Percentiles rank a stretch among this genome's conserved stretches.
Evolutionary conservation across 2,329 filamentous ascomycete genomes (phyloP).

Genomic region (Fusarium drepaniforme): DNA sequence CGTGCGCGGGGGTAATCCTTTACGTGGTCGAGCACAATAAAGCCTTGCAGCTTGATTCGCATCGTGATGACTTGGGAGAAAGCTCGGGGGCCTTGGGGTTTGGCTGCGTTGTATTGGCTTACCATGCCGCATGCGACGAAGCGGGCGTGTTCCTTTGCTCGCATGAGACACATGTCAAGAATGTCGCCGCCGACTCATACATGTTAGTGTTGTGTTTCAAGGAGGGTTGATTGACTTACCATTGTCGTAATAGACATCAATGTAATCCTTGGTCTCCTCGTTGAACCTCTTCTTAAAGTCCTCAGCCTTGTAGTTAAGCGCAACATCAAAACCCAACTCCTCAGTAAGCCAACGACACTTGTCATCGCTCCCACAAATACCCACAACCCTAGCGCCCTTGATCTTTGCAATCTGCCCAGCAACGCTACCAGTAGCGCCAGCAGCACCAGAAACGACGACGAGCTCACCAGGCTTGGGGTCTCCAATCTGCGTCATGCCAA

Average conservation of each 20-base stretch:
- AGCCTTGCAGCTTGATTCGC: constrained; percentile 75
- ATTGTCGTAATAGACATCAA: constrained; percentile 82
- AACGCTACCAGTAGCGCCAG: constrained; percentile 82
- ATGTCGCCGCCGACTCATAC: constrained; percentile 74
- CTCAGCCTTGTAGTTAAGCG: constrained; percentile 76
- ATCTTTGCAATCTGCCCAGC: constrained; percentile 84
- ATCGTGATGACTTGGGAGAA: constrained; percentile 66
- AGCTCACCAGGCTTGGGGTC: constrained; percentile 77
- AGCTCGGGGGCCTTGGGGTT: constrained; percentile 67
- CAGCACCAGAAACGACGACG: constrained; percentile 82
- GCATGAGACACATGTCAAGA: constrained; percentile 72
- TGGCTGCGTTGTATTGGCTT: constrained; percentile 74
- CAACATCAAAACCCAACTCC: constrained; percentile 75
- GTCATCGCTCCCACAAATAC: constrained; percentile 74
- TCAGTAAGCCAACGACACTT: constrained; percentile 76
- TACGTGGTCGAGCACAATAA: constrained; percentile 79
- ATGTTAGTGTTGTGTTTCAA: constrained; percentile 9
- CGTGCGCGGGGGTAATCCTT: constrained; percentile 70
- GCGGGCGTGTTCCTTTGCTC: constrained; percentile 72
- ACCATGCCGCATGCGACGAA: constrained; percentile 81
- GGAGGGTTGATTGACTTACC: constrained; percentile 35
- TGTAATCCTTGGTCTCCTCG: constrained; percentile 68
- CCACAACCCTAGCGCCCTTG: constrained; percentile 72
- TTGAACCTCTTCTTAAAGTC: constrained; percentile 72
- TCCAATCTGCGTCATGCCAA: constrained; percentile 77